Conservation (phyloP, 2,329 filamentous ascomycete genomes). For the Pseudomassariella vexata region DNA sequence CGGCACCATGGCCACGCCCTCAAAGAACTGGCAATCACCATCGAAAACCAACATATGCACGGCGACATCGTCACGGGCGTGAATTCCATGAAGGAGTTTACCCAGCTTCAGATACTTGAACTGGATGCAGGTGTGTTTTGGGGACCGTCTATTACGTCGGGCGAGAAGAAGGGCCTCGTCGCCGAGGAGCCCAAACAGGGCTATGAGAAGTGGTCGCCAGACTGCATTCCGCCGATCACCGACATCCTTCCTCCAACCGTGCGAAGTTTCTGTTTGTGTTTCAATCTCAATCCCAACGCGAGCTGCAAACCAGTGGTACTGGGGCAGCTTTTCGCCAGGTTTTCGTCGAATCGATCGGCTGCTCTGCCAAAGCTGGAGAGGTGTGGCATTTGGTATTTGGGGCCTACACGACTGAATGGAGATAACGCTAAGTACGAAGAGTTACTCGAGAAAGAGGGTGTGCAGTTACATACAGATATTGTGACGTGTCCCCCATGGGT, state of each 20-base stretch:
- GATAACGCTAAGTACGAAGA: too few species aligned
- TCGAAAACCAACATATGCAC: constrained; percentile 1
- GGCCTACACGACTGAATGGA: too few species aligned
- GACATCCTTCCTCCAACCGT: constrained; percentile 2
- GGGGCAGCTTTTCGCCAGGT: too few species aligned
- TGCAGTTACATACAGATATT: too few species aligned
- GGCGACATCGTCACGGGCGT: constrained; percentile 5
- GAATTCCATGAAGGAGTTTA: constrained; percentile 8
- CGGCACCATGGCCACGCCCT: constrained; percentile 10
- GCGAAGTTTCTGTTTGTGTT: too few species aligned
- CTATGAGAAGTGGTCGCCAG: not conserved
- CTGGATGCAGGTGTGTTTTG: constrained; percentile 5
- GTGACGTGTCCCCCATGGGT: too few species aligned
- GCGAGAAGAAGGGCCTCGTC: constrained; percentile 6
- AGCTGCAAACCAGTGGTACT: too few species aligned
- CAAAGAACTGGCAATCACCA: constrained; percentile 10
- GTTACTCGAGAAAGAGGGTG: too few species aligned
- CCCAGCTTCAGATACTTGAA: constrained; percentile 6
- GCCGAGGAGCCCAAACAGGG: not conserved
- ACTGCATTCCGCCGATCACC: not conserved
- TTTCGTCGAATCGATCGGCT: too few species aligned
- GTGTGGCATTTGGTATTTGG: too few species aligned
- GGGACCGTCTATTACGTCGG: constrained; percentile 7
- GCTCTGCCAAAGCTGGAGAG: too few species aligned
- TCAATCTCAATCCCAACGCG: too few species aligned